Evolutionary conservation across 306 rosid genomes (phyloP).

Genomic region (Prunus davidiana): DNA sequence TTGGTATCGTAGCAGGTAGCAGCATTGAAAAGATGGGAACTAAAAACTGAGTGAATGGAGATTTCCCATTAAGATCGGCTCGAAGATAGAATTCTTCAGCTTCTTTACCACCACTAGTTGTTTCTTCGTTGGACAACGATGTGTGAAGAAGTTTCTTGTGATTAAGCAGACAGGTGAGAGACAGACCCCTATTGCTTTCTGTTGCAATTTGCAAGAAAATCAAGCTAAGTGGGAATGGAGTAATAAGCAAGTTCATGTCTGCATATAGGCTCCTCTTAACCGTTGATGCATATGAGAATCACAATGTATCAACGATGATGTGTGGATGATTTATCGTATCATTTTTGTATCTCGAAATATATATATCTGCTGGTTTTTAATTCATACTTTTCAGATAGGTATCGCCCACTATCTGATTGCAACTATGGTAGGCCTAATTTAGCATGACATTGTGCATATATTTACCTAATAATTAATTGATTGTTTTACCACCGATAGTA

Average conservation of each 20-base stretch:
- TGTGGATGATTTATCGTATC: too few species aligned
- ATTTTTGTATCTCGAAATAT: too few species aligned
- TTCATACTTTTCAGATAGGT: too few species aligned
- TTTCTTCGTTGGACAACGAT: slow-evolving; percentile 31
- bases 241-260: not conserved
- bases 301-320: too few species aligned
- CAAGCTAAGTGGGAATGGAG: not conserved
- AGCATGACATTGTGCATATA: not conserved
- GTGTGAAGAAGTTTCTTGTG: slow-evolving; percentile 19
- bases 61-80: slow-evolving; percentile 16
- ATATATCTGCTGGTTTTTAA: too few species aligned
- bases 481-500: not conserved
- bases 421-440: not conserved
- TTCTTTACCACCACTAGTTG: slow-evolving; percentile 10
- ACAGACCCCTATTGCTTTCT: not conserved
- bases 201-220: not conserved
- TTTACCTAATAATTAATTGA: not conserved
- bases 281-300: too few species aligned
- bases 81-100: not conserved
- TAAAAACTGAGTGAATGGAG: slow-evolving; percentile 23
- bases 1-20: slow-evolving; percentile 27
- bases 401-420: not conserved
- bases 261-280: too few species aligned
- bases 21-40: slow-evolving; percentile 45
- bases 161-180: slow-evolving; percentile 28